These are phyloP conservation scores for Viola pubescens DNA, from an alignment of 441 rosid species.

Conservation along the genomic window DNA sequence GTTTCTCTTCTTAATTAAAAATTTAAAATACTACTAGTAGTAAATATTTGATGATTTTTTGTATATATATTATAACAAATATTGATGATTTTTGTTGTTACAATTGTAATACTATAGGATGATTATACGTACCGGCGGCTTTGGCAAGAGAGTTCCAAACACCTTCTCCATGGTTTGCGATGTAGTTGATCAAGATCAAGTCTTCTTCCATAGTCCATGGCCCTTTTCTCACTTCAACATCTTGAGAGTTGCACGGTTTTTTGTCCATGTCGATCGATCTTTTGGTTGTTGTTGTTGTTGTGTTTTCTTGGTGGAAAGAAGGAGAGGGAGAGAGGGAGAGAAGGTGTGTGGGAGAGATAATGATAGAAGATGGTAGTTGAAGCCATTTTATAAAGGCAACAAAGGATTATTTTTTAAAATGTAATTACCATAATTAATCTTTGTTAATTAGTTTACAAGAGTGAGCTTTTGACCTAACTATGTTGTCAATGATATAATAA, in stretches of 20 bases:
- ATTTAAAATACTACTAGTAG: too few species aligned
- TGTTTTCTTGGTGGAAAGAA: slow-evolving; percentile 5
- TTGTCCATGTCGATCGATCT: slow-evolving; percentile 38
- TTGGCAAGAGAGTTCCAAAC: slow-evolving; percentile 95
- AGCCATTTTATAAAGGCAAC: slow-evolving; percentile 43
- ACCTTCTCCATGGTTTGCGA: slow-evolving; percentile 93
- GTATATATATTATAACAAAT: neutral
- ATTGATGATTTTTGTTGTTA: too few species aligned
- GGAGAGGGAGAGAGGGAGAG: slow-evolving; percentile 9
- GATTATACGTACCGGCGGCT: slow-evolving; percentile 58
- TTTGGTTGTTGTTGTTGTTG: neutral
- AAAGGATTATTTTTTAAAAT: slow-evolving; percentile 2
- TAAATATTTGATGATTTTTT: too few species aligned
- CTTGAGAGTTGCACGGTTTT: slow-evolving; percentile 50
- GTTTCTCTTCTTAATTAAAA: too few species aligned
- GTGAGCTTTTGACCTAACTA: slow-evolving; percentile 27
- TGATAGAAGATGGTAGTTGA: neutral
- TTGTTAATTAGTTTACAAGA: neutral
- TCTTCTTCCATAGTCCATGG: slow-evolving; percentile 99
- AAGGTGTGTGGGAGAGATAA: slow-evolving; percentile 21
- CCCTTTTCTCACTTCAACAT: slow-evolving; percentile 85
- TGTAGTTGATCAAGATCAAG: slow-evolving; percentile 82
- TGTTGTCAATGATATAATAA: slow-evolving; percentile 18
- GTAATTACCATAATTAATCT: slow-evolving; percentile 4
- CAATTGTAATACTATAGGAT: too few species aligned